Base-by-base conservation (phyloP, 2,329 filamentous ascomycete genomes). In the Trichoderma simmonsii region DNA sequence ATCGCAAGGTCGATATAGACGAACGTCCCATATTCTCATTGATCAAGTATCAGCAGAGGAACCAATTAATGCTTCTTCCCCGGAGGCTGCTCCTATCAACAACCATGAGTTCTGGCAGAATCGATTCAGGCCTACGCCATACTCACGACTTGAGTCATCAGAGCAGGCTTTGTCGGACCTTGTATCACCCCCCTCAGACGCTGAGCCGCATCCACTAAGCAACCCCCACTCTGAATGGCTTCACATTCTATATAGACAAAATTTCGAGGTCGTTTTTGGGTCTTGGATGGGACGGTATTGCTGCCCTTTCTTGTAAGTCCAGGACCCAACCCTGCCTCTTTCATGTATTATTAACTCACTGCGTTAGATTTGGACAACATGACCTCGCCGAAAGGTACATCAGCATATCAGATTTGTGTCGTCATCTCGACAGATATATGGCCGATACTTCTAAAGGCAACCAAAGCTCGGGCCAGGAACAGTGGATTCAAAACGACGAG, bases 241-340 rank as follows among this genome's bases (percentile, higher is more conserved):
- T 28, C 60, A 63, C 21, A 63, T 24, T 63, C 4, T 63, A n/a
- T 63, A 63, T 30, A 43, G 60, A 63, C 60, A 63, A n/a, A 63
- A 63, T 14, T 63, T 63, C 3, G 60, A 63, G 14, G 60, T 63
- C 8, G 60, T 63, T n/a, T 63, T 63, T 8, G 60, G 60, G 34
- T 63, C 60, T 63, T 63, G 60, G 60, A 63, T 63, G 60, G 60
- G 60, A 24, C 34, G 60, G 14, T 63, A 63, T 43, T 43, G 60
- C 34, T 63, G 60, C 9, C 60, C 60, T 63, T 63, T 28, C 24
- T 24, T 63, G 60, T 63, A 43, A 63, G 60, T 43, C 34, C 15
- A n/a, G 21, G 28, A 9, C 24, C n/a, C 9, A 62, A n/a, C 15
- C 14, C 5, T 43, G 15, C 60, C 28, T 24, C 34, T 28, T 6